These are phyloP conservation scores for Metarhizium rileyi DNA, from an alignment of 2,329 filamentous ascomycete genomes.

Conservation along the genomic window DNA sequence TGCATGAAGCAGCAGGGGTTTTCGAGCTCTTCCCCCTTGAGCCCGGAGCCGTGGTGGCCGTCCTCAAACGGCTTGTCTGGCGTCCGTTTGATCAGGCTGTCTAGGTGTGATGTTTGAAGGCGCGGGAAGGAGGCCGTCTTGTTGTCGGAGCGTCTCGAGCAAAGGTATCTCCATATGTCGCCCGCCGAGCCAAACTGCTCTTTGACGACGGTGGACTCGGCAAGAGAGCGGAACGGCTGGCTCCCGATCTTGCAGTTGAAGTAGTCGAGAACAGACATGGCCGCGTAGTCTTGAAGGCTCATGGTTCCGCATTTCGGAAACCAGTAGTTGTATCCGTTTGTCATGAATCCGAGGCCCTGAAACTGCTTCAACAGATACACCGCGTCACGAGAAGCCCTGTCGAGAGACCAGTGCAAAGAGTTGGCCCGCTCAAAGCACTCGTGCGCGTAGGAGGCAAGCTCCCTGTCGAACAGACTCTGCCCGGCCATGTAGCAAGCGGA, in stretches of 20 bases:
- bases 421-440: slow-evolving; percentile 1
- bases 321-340: slow-evolving; percentile 3
- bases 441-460: not conserved
- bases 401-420: slow-evolving; percentile 1
- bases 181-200: not conserved
- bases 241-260: not conserved
- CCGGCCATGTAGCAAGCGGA: slow-evolving; percentile 1
- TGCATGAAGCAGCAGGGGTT: not conserved
- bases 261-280: not conserved
- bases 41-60: not conserved
- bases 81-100: not conserved
- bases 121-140: not conserved
- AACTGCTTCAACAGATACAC: not conserved
- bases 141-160: not conserved
- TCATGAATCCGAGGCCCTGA: not conserved
- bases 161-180: not conserved
- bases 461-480: not conserved
- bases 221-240: not conserved
- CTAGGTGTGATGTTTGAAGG: not conserved
- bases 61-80: not conserved
- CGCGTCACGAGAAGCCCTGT: not conserved
- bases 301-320: not conserved
- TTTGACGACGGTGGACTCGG: not conserved
- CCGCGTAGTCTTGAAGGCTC: not conserved
- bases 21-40: not conserved